Evolutionary conservation across 2,329 filamentous ascomycete genomes (phyloP), one percentile per base, ranked within the genome.

Genomic region (Trichoderma harzianum): DNA sequence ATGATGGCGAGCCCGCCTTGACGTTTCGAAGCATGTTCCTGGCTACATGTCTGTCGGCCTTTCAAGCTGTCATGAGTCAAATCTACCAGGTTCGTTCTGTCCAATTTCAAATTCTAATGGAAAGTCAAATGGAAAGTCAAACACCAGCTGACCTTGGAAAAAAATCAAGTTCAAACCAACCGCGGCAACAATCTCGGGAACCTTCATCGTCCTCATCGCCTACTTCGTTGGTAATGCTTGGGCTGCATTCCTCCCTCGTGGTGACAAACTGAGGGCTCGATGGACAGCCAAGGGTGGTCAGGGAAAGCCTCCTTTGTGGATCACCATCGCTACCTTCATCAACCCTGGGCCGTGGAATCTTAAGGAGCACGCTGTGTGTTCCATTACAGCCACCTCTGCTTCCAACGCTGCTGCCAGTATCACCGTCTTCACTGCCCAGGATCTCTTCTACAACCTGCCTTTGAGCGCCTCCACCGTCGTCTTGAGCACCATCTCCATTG

Each of bases 151-250:
- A 61, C 70, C 10, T 12, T 26, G 7, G 30, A 14, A 26, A 18
- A 14, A 26, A 18, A 5, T 8, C 2, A 12, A 87, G 85, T 88
- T 86, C 77, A 88, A 88, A 82, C 86, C 86, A 0, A 88, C 86
- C 0, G 3, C 47, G 1, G 76, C 86, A 43, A 81, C 80, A 3
- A 85, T 88, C 21, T 81, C 82, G 18, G 86, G 86, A 47, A 88
- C 86, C 0, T 89, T 88, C 69, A 87, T 88, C 66, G 86, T 88
- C 6, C 82, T 89, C 53, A 87, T 89, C 60, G 84, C 85, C 14
- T 88, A 88, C 78, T 88, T 89, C 63, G 64, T 84, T 2, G 87
- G 87, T 10, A 86, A 79, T n/a, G 78, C 75, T 5, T 79, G 78
- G 78, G 76, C 77, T 1, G 66, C 72, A 1, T 16, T 72, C 69